A percentile compares a stretch with the other conserved stretches of the same genome.
phyloP scores from a whole-genome alignment of 2,329 filamentous ascomycete genomes.

The Alternaria arbusti region DNA sequence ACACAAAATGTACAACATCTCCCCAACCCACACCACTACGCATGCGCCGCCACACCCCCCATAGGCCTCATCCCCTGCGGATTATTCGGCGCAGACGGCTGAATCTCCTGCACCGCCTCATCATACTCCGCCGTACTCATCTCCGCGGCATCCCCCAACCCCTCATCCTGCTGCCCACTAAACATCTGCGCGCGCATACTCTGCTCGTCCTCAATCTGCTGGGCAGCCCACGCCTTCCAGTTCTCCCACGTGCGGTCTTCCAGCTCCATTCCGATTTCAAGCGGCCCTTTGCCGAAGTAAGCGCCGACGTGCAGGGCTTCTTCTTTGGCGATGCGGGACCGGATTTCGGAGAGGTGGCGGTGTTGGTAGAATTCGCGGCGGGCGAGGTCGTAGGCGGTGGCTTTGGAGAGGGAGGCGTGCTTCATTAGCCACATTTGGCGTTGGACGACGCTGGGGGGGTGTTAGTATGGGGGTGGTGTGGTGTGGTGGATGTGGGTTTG shows the following conservation, averaged over 20 bases:
- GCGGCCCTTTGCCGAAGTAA: slow-evolving; percentile 79
- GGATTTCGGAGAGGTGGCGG: slow-evolving; percentile 81
- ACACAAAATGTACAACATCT: slow-evolving; percentile 29
- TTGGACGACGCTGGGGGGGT: slow-evolving; percentile 78
- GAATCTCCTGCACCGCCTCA: slow-evolving; percentile 45
- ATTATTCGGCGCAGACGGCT: slow-evolving; percentile 24
- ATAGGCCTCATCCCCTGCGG: slow-evolving; percentile 42
- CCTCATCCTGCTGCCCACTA: slow-evolving; percentile 42
- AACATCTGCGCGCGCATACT: slow-evolving; percentile 54
- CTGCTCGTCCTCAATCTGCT: slow-evolving; percentile 58
- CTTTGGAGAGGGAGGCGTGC: slow-evolving; percentile 61
- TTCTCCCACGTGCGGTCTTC: slow-evolving; percentile 80
- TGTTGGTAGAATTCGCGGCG: slow-evolving; percentile 89
- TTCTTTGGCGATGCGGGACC: slow-evolving; percentile 81
- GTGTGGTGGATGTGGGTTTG: neutral
- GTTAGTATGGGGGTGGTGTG: neutral
- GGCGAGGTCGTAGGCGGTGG: slow-evolving; percentile 81
- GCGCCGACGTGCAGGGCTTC: slow-evolving; percentile 86
- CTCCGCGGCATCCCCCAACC: slow-evolving; percentile 26
- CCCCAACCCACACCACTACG: slow-evolving; percentile 23
- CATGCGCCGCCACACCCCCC: slow-evolving; percentile 48
- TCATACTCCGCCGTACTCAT: slow-evolving; percentile 35
- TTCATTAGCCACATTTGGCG: slow-evolving; percentile 84
- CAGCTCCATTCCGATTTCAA: slow-evolving; percentile 80
- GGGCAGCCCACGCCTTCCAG: slow-evolving; percentile 82